These are phyloP conservation scores for Mucuna pruriens DNA, from an alignment of 306 rosid species.

Conservation along the genomic window DNA sequence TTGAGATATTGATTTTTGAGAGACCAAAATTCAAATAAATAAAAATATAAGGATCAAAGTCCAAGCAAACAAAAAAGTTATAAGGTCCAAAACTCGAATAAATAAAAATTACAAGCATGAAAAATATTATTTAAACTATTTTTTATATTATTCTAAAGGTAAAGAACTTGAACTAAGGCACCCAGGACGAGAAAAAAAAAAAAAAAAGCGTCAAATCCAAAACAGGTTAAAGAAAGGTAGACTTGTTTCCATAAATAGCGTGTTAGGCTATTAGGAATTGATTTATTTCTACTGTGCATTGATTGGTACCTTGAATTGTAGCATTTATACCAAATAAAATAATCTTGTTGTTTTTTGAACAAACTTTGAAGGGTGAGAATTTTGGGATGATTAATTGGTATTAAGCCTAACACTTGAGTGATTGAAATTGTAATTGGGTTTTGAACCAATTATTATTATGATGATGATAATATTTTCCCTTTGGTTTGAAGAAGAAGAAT, in stretches of 20 bases:
- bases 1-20: neutral
- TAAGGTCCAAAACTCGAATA: neutral
- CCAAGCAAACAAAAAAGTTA: neutral
- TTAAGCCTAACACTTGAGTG: constrained; percentile 53
- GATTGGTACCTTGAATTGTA: constrained; percentile 14
- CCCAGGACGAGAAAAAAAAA: neutral
- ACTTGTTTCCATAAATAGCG: constrained; percentile 14
- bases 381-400: constrained; percentile 27
- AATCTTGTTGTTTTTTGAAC: constrained; percentile 33
- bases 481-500: constrained; percentile 38
- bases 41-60: neutral
- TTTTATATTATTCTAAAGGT: neutral
- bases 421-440: constrained; percentile 32
- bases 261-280: constrained; percentile 20
- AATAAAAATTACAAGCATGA: neutral
- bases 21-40: neutral
- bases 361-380: constrained; percentile 34
- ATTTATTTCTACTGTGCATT: neutral
- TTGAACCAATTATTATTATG: constrained; percentile 45
- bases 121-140: neutral
- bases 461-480: constrained; percentile 4
- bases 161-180: neutral
- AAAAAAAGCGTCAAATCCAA: constrained; percentile 22
- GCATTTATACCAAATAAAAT: neutral
- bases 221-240: constrained; percentile 34